Evolutionary conservation across 228 moss, liverwort and hornwort species (phyloP), one percentile per base, ranked within the genome.

Genomic region (Sphagnum fallax): DNA sequence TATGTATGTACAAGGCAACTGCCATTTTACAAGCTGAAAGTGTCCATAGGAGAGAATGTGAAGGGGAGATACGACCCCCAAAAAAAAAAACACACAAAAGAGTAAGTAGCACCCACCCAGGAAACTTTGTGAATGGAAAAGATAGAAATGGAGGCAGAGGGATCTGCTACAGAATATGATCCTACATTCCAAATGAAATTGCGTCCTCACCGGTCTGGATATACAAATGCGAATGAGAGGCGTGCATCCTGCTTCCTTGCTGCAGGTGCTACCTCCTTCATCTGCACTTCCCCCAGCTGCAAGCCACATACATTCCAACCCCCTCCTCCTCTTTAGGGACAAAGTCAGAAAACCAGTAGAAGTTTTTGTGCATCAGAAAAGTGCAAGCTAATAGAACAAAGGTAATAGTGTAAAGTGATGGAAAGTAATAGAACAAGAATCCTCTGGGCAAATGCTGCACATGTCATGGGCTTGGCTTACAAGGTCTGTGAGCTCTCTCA

Each of bases 131-230:
- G 7, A 12, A 7, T 12, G 12, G 12, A 55, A 55, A 12, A 7
- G 8, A 7, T 55, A 55, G 8, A 12, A 55, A 12, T 55, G 53
- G 8, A 55, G 53, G 12, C 53, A 55, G 8, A 50, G 50, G 11
- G 65, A 65, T 5, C 32, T 16, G 47, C 10, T 16, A 14, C 52
- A 8, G 18, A 67, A 51, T 53, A 60, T 52, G 10, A 52, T 52
- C 89, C 84, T 78, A 98, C 98, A 79, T 92, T 98, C 73, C 98
- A 85, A 66, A 98, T 94, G 60, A 98, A 94, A 65, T 98, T 98
- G 77, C 89, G 92, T 63, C 98, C 98, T 61, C 92, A 90, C 70
- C 92, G 86, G 74, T 94, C 98, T 52, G 98, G 98, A 74, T 98
- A 94, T 51, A 98, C 94, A 79, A 98, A 98, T 12, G 98, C 98